Evolutionary conservation across 768 basidiomycete genomes (phyloP).

Genomic region (Panellus pusillus): DNA sequence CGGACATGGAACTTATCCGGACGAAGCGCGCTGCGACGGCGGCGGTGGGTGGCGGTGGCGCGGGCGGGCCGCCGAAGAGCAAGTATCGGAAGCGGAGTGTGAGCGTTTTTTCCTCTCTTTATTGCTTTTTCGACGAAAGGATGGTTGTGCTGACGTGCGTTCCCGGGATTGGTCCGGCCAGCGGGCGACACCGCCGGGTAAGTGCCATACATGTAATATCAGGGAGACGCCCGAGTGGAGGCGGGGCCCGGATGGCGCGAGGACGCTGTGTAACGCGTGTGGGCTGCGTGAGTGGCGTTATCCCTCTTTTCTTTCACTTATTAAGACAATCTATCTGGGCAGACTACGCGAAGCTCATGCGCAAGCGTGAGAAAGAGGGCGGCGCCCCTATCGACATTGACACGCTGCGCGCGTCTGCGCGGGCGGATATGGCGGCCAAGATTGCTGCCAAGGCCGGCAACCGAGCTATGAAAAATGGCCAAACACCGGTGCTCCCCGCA

Average conservation of each 20-base stretch:
- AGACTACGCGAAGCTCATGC: constrained; percentile 85
- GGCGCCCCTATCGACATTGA: constrained; percentile 69
- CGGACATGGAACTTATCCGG: constrained; percentile 84
- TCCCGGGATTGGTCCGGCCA: constrained; percentile 41
- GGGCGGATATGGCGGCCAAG: constrained; percentile 40
- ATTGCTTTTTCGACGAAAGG: neutral
- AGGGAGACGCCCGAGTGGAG: constrained; percentile 89
- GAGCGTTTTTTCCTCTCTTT: constrained; percentile 34
- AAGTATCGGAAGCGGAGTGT: constrained; percentile 88
- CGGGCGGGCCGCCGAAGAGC: constrained; percentile 61
- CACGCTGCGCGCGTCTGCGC: constrained; percentile 68
- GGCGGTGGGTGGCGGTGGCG: constrained; percentile 46
- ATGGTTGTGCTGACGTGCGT: constrained; percentile 21
- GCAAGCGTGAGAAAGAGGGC: constrained; percentile 69
- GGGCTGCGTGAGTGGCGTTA: constrained; percentile 64
- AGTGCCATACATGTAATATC: constrained; percentile 87
- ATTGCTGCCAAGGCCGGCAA: constrained; percentile 29
- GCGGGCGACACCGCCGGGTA: constrained; percentile 84
- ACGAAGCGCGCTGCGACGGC: constrained; percentile 76
- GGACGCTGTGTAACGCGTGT: constrained; percentile 85
- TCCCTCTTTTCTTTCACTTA: neutral
- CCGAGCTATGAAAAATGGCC: constrained; percentile 15
- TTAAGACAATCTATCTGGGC: neutral
- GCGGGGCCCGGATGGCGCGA: constrained; percentile 79
- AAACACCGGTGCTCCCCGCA: constrained; percentile 25